phyloP scores from a whole-genome alignment of 2,329 filamentous ascomycete species.

The Tolypocladium guangdongense region DNA sequence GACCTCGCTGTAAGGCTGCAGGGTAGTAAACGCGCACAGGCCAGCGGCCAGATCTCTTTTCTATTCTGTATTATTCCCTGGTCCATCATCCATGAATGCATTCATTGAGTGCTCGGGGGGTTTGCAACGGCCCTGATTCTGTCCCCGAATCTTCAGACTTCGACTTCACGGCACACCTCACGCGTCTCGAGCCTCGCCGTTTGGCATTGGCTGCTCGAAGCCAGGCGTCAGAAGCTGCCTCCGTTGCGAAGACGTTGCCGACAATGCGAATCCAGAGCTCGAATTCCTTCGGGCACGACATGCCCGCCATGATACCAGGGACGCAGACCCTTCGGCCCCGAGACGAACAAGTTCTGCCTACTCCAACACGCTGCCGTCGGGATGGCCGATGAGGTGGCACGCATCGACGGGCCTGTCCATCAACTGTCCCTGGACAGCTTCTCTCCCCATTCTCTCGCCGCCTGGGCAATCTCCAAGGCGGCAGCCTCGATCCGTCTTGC shows the following conservation, averaged over 20 bases:
- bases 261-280: not conserved
- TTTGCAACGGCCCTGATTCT: not conserved
- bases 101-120: not conserved
- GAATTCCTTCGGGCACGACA: too few relatives aligned
- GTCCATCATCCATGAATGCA: not conserved
- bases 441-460: slow-evolving; percentile 14
- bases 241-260: not conserved
- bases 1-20: not conserved
- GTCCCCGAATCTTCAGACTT: not conserved
- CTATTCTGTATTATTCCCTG: not conserved
- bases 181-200: not conserved
- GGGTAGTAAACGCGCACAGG: not conserved
- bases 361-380: too few relatives aligned
- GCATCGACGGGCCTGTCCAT: not conserved
- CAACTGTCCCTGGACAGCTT: slow-evolving; percentile 5
- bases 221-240: not conserved
- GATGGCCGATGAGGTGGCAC: too few relatives aligned
- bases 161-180: not conserved
- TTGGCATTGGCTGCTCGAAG: not conserved
- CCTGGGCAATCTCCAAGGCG: slow-evolving; percentile 13
- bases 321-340: too few relatives aligned
- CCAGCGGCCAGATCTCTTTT: not conserved
- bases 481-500: slow-evolving; percentile 14
- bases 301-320: too few relatives aligned
- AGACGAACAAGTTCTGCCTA: not conserved